Base-by-base conservation (phyloP, 768 basidiomycete species). In the Leucosporidium yakuticum region DNA sequence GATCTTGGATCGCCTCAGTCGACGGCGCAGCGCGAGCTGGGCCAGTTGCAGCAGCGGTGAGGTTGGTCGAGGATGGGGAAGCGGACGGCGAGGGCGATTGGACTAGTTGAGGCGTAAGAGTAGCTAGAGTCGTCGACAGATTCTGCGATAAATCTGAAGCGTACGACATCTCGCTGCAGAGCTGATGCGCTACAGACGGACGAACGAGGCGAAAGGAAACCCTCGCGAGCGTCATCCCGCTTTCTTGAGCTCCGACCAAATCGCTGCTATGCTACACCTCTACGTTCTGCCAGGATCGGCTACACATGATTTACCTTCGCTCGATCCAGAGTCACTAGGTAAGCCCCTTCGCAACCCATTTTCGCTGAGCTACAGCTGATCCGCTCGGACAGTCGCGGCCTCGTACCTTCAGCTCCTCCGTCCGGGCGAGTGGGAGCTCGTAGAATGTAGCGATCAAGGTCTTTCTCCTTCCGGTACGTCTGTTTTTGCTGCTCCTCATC, bases 361-460 rank as follows among this genome's bases (percentile, higher is more conserved):
- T 4, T 14, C 7, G 17, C 50, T 60, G 21, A 21, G 36, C 58
- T 36, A n/a, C 59, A 20, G 17, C 23, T 36, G n/a, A 8, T 7
- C 1, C 21, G 0, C 11, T 55, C 17, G 23, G 17, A 14, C 60
- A 68, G 68, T 72, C 62, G 65, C 68, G 1, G 71, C 71, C 1
- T 66, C 67, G 9, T 72, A 72, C 62, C 55, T 72, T 9, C 71
- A 72, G 31, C 71, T 72, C 8, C 44, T 72, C 19, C 34, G 39
- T 3, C 64, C 71, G 4, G 67, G 64, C 39, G 60, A 69, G 23
- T 72, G 67, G 67, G 44, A 60, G 27, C 63, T 71, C 32, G 62
- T 66, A 0, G 27, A 50, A 12, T 68, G 60, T 23, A 55, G 62
- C 0, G 70, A 71, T 48, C 44, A 63, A 0, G 31, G 31, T 25